A percentile compares a stretch with the other conserved stretches of the same genome.
phyloP scores from a whole-genome alignment of 2,329 filamentous ascomycete genomes.

The Akanthomyces dipterigenus region DNA sequence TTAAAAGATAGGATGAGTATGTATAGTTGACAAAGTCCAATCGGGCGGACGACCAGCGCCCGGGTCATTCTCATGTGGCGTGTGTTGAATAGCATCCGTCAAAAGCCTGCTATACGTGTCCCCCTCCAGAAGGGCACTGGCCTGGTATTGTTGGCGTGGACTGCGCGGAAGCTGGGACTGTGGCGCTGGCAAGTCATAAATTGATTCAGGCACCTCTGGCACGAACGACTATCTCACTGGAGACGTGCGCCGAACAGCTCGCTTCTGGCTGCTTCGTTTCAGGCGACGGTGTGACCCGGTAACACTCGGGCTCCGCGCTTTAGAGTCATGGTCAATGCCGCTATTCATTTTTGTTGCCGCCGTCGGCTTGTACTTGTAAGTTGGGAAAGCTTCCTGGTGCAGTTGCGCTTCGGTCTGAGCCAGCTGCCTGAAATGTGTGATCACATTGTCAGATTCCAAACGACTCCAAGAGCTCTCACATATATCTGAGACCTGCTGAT shows the following conservation, averaged over 20 bases:
- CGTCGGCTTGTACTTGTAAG: conserved; percentile 82
- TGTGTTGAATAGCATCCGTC: background rate
- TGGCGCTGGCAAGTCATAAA: background rate
- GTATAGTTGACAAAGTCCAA: background rate
- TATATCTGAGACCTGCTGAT: conserved; percentile 84
- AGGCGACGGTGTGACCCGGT: background rate
- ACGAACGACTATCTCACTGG: background rate
- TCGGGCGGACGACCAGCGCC: background rate
- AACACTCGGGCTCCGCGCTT: conserved; percentile 38
- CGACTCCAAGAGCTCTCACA: conserved; percentile 76
- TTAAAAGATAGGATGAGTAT: background rate
- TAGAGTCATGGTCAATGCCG: conserved; percentile 37
- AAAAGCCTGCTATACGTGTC: background rate
- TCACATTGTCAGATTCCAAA: conserved; percentile 66
- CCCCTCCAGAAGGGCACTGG: background rate
- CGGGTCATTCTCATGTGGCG: background rate
- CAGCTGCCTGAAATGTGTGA: conserved; percentile 69
- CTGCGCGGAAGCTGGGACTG: background rate
- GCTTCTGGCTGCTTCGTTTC: background rate
- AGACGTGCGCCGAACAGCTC: background rate
- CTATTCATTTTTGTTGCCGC: conserved; percentile 39
- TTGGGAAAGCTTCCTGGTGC: conserved; percentile 77
- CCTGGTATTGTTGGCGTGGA: background rate
- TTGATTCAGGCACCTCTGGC: background rate
- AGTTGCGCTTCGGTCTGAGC: conserved; percentile 77